These are phyloP conservation scores for Hanseniaspora valbyensis DNA, from an alignment of 805 yeast species.

Conservation along the genomic window DNA sequence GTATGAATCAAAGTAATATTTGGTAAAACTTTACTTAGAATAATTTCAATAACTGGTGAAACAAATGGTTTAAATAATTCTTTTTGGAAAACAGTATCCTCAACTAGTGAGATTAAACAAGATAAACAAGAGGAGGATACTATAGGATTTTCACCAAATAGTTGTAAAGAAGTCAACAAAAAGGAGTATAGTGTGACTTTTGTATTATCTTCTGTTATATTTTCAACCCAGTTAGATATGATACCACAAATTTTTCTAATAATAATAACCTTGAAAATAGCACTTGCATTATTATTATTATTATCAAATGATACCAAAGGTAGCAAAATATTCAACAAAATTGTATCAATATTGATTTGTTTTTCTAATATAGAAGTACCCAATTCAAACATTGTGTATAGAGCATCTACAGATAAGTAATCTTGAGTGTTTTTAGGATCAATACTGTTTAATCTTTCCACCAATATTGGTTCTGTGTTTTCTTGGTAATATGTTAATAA, in stretches of 20 bases:
- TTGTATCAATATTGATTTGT: conserved; percentile 54
- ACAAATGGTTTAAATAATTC: conserved; percentile 56
- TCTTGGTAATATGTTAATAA: conserved; percentile 4
- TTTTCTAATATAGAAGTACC: conserved; percentile 57
- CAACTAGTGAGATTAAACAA: conserved; percentile 55
- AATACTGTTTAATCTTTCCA: conserved; percentile 37
- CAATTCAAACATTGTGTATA: conserved; percentile 71
- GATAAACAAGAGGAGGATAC: conserved; percentile 66
- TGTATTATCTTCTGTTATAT: conserved; percentile 50
- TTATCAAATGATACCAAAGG: conserved; percentile 41
- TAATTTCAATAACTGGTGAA: conserved; percentile 38
- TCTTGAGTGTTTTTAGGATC: conserved; percentile 31
- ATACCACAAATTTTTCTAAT: conserved; percentile 68
- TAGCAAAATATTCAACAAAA: conserved; percentile 49
- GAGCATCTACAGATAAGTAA: conserved; percentile 63
- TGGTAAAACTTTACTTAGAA: conserved; percentile 39
- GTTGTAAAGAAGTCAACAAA: conserved; percentile 39
- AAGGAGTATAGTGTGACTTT: conserved; percentile 49
- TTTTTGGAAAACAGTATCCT: conserved; percentile 79
- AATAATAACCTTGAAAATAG: conserved; percentile 33
- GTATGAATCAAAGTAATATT: conserved; percentile 56
- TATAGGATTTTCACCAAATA: conserved; percentile 57
- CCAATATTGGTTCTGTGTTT: conserved; percentile 6
- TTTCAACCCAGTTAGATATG: conserved; percentile 68
- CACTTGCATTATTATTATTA: conserved; percentile 31